Percentiles rank a stretch among this genome's conserved stretches.
Conservation (phyloP, 1,284 basidiomycete genomes). For the Leccinum angustisporum region DNA sequence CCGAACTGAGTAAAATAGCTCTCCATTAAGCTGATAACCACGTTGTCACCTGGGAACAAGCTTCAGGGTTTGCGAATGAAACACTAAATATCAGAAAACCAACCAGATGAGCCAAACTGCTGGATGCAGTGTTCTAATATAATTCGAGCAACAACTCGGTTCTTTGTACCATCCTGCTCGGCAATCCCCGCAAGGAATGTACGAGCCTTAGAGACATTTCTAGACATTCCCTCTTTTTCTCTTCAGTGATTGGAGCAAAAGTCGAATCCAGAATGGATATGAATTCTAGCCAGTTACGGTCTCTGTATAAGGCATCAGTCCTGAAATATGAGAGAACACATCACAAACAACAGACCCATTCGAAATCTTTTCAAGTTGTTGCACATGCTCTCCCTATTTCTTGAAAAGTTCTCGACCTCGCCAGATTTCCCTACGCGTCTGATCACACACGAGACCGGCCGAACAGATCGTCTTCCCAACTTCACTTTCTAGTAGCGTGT, state of each 20-base stretch:
- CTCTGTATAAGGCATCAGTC: constrained; percentile 42
- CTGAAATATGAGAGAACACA: background rate
- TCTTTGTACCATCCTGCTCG: constrained; percentile 62
- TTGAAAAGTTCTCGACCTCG: constrained; percentile 48
- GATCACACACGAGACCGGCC: constrained; percentile 70
- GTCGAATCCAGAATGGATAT: constrained; percentile 67
- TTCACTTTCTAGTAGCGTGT: constrained; percentile 55
- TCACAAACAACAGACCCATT: constrained; percentile 45
- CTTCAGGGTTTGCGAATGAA: constrained; percentile 11
- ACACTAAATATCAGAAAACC: constrained; percentile 31
- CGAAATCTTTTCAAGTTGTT: constrained; percentile 44
- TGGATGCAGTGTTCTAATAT: constrained; percentile 51
- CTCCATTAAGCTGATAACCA: constrained; percentile 49
- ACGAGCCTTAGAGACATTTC: constrained; percentile 45
- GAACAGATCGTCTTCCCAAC: constrained; percentile 48
- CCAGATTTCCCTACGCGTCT: constrained; percentile 71
- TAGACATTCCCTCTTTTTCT: constrained; percentile 31
- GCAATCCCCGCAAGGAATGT: constrained; percentile 57
- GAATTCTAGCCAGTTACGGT: constrained; percentile 86
- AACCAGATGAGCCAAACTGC: constrained; percentile 47
- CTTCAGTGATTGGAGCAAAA: constrained; percentile 46
- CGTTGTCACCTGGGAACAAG: constrained; percentile 40
- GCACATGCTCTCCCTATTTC: constrained; percentile 61
- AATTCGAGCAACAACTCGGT: constrained; percentile 76
- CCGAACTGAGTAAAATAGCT: constrained; percentile 74